Evolutionary conservation across 75 land plant species (phyloP), one percentile per base, ranked within the genome.

Genomic region (Pinus taeda): DNA sequence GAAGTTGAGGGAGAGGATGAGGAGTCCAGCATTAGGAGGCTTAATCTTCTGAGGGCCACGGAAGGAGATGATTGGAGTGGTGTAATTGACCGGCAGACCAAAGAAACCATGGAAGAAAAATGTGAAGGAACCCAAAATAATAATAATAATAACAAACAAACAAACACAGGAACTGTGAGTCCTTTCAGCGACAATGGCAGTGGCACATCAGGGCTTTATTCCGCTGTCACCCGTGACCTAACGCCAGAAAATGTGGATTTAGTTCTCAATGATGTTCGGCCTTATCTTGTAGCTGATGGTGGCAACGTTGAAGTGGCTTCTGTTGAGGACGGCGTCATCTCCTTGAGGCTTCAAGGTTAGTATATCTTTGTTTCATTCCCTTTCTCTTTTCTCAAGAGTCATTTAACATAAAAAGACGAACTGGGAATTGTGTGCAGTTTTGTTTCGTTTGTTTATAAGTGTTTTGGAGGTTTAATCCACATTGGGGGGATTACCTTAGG

Each of bases 251-350:
- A 95, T 84, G 98, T 93, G 21, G 91, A 97, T 71, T 74, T 77
- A 79, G 99, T 97, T 73, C 88, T 97, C 12, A 87, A 97, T 55
- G 96, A 93, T 55, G 96, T 97, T 29, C 75, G 99, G 57, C 99
- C 99, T 62, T 97, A 95, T 64, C 87, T 95, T 67, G 90, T 97
- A 42, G 81, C 99, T 26, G 99, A 97, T 79, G 99, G 99, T 20
- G 99, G 99, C 24, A 90, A 97, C 78, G 98, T 97, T 30, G 99
- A 92, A 60, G 96, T 97, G 59, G 96, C 91, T 3, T 90, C 92
- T n/a, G 88, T 90, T 20, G 89, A 88, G 21, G 86, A 88, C 42
- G 98, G 98, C 4, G 86, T 95, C 49, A 77, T 97, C 49, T 91
- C 92, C 20, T 86, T 97, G 57, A 85, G 89, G 65, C 91, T 97